These are phyloP conservation scores for Dactylella cylindrospora DNA, from an alignment of 2,329 filamentous ascomycete genomes.

Conservation along the genomic window DNA sequence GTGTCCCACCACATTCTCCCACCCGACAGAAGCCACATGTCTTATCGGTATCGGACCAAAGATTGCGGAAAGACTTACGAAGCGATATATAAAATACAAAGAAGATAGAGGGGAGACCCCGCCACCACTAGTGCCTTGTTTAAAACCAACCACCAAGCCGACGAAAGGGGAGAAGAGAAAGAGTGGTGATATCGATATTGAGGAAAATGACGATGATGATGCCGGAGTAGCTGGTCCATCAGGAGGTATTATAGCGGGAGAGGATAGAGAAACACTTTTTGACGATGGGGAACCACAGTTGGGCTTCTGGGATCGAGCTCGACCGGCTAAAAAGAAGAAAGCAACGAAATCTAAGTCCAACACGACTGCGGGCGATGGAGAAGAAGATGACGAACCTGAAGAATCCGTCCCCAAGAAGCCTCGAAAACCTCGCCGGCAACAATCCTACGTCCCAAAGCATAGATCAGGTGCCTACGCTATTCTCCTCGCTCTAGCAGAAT, in stretches of 20 bases:
- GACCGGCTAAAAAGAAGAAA: constrained; percentile 24
- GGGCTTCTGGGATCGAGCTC: constrained; percentile 28
- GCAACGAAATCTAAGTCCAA: not conserved
- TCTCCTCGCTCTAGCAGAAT: constrained; percentile 65
- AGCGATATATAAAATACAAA: constrained; percentile 51
- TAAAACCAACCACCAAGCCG: constrained; percentile 7
- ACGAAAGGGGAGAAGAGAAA: constrained; percentile 7
- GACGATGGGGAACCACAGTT: constrained; percentile 27
- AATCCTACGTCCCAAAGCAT: constrained; percentile 69
- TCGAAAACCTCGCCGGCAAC: constrained; percentile 59
- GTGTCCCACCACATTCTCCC: constrained; percentile 69
- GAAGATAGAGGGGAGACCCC: constrained; percentile 43
- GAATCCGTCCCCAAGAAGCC: constrained; percentile 58
- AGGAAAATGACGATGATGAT: not conserved
- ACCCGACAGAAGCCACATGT: constrained; percentile 71
- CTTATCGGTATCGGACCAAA: constrained; percentile 74
- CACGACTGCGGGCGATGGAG: constrained; percentile 51
- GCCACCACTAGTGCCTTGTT: constrained; percentile 36
- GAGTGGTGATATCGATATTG: constrained; percentile 6
- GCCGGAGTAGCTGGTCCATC: not conserved
- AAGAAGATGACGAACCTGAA: constrained; percentile 46
- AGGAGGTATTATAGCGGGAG: constrained; percentile 1
- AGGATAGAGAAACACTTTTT: constrained; percentile 17
- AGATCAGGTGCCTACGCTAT: constrained; percentile 76
- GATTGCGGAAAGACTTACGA: constrained; percentile 68